A percentile compares a stretch with the other conserved stretches of the same genome.
Evolutionary conservation across 768 basidiomycete genomes (phyloP).

Genomic region (Hysterangium stoloniferum): DNA sequence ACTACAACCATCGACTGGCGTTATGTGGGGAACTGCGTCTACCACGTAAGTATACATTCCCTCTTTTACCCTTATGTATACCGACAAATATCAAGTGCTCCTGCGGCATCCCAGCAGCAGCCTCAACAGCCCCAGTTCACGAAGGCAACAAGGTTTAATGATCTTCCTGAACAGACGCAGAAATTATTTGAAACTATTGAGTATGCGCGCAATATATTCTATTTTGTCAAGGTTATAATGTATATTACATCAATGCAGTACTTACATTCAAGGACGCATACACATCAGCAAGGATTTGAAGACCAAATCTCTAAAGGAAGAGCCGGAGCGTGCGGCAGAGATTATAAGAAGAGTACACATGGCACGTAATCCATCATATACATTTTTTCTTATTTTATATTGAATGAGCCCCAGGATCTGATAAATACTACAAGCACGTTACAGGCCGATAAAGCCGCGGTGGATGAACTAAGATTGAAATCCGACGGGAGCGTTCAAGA

Average conservation of each 20-base stretch:
- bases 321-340: slow-evolving; percentile 65
- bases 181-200: slow-evolving; percentile 61
- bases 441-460: slow-evolving; percentile 57
- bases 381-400: neutral
- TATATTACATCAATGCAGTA: slow-evolving; percentile 27
- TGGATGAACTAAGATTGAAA: slow-evolving; percentile 65
- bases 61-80: too few relatives aligned
- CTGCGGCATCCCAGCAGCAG: slow-evolving; percentile 18
- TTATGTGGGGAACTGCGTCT: too few relatives aligned
- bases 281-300: slow-evolving; percentile 77
- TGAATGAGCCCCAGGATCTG: slow-evolving; percentile 45
- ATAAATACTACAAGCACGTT: slow-evolving; percentile 53
- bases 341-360: slow-evolving; percentile 60
- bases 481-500: slow-evolving; percentile 76
- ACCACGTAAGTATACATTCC: too few relatives aligned
- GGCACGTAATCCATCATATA: slow-evolving; percentile 28
- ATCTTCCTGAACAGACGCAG: slow-evolving; percentile 64
- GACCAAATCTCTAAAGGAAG: slow-evolving; percentile 67
- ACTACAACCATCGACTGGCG: too few relatives aligned
- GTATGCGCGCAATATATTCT: slow-evolving; percentile 32
- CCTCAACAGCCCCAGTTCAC: slow-evolving; percentile 27
- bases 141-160: slow-evolving; percentile 71
- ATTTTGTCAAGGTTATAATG: neutral
- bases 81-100: slow-evolving; percentile 16
- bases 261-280: slow-evolving; percentile 67